phyloP scores from a whole-genome alignment of 1,284 basidiomycete species.

The Somion occarium region DNA sequence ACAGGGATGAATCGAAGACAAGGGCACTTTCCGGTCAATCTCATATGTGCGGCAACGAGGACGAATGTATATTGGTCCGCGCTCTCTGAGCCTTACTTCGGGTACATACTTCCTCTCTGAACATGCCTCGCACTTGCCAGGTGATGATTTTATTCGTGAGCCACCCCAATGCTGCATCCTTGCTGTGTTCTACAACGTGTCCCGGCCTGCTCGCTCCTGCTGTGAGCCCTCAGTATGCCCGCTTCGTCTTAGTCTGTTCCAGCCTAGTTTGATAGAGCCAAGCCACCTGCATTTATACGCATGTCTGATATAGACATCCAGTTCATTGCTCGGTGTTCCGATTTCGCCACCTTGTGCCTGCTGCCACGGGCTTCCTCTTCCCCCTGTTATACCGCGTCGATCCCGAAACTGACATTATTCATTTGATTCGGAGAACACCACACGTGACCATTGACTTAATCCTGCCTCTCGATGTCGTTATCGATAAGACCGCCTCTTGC shows the following conservation, averaged over 20 bases:
- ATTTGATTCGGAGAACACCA: background rate
- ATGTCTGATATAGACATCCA: background rate
- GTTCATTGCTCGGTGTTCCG: no score
- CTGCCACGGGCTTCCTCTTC: no score
- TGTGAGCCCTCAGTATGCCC: background rate
- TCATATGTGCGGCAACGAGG: background rate
- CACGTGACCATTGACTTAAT: constrained; percentile 4
- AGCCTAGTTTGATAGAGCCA: background rate
- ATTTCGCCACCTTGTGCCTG: no score
- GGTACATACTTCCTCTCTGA: no score
- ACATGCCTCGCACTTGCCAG: background rate
- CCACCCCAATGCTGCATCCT: background rate
- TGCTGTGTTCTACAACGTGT: background rate
- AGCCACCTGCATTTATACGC: background rate
- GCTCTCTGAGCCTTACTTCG: background rate
- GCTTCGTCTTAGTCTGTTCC: constrained; percentile 6
- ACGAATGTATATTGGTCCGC: background rate
- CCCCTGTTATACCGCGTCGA: background rate
- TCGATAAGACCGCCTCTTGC: constrained; percentile 20
- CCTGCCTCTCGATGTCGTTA: constrained; percentile 1
- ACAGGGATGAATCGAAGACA: no score
- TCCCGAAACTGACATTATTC: background rate
- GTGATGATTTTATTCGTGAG: background rate
- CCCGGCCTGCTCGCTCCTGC: background rate
- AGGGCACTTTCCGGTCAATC: no score